Evolutionary conservation across 1,139 yeast genomes (phyloP).

Genomic region (Candida neerlandica): DNA sequence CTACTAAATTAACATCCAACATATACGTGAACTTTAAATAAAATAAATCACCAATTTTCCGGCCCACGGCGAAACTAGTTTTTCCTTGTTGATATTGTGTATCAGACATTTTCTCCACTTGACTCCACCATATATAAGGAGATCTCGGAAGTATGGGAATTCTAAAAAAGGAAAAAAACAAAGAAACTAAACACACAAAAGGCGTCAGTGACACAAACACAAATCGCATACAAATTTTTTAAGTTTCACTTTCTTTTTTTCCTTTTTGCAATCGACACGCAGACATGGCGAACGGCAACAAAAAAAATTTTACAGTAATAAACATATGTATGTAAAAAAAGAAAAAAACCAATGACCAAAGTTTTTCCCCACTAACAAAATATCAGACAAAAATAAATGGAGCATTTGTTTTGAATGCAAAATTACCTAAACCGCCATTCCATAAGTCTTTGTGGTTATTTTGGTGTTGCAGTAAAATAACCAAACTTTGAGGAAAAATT

Average conservation of each 20-base stretch:
- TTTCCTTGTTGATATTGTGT: not conserved
- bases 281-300: not conserved
- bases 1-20: too few species aligned
- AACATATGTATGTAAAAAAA: not conserved
- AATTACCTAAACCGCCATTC: not conserved
- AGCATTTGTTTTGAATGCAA: not conserved
- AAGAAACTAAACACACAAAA: not conserved
- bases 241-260: not conserved
- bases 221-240: too few species aligned
- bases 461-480: not conserved
- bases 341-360: not conserved
- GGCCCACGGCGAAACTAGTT: not conserved
- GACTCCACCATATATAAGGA: not conserved
- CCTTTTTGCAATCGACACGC: not conserved
- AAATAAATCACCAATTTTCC: not conserved
- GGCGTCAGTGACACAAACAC: not conserved
- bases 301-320: too few species aligned
- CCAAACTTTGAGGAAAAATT: not conserved
- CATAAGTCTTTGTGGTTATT: not conserved
- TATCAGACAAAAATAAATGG: not conserved
- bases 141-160: not conserved
- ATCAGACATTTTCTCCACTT: not conserved
- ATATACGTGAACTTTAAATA: not conserved
- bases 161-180: not conserved
- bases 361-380: not conserved